Percentiles rank a stretch among this genome's conserved stretches.
Conservation (phyloP, 1,284 basidiomycete species). For the Pholiota adiposa region DNA sequence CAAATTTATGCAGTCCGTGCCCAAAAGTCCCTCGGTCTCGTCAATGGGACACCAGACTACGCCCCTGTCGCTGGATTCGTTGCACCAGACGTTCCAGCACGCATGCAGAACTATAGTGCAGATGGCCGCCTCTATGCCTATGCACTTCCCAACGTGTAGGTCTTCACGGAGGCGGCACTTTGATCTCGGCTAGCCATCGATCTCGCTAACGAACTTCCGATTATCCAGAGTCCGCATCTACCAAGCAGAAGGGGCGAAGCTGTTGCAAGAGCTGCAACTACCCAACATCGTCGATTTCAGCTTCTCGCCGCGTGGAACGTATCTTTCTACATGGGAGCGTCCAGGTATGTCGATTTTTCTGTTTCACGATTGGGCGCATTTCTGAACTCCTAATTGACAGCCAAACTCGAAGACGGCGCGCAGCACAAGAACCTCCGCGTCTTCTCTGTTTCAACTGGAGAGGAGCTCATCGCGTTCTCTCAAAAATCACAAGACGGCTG, state of each 20-base stretch:
- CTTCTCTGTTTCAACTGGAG: conserved; percentile 82
- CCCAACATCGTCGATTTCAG: conserved; percentile 82
- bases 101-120: conserved; percentile 83
- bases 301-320: conserved; percentile 93
- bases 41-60: conserved; percentile 83
- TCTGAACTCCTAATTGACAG: conserved; percentile 33
- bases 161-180: conserved; percentile 18
- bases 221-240: conserved; percentile 70
- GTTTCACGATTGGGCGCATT: conserved; percentile 20
- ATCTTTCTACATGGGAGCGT: conserved; percentile 94
- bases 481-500: conserved; percentile 87
- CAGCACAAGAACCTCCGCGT: conserved; percentile 90
- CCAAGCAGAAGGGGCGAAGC: conserved; percentile 74
- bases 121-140: conserved; percentile 91
- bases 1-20: conserved; percentile 76
- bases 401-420: conserved; percentile 79
- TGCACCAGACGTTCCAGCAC: conserved; percentile 68
- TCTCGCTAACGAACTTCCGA: conserved; percentile 5
- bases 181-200: neutral
- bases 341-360: conserved; percentile 51
- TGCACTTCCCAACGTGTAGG: conserved; percentile 75
- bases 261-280: conserved; percentile 71
- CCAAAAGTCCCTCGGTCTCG: conserved; percentile 90
- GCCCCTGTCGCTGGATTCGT: conserved; percentile 68
- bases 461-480: conserved; percentile 80